Base-by-base conservation (phyloP, 2,329 filamentous ascomycete genomes). In the Pyrenophora seminiperda region DNA sequence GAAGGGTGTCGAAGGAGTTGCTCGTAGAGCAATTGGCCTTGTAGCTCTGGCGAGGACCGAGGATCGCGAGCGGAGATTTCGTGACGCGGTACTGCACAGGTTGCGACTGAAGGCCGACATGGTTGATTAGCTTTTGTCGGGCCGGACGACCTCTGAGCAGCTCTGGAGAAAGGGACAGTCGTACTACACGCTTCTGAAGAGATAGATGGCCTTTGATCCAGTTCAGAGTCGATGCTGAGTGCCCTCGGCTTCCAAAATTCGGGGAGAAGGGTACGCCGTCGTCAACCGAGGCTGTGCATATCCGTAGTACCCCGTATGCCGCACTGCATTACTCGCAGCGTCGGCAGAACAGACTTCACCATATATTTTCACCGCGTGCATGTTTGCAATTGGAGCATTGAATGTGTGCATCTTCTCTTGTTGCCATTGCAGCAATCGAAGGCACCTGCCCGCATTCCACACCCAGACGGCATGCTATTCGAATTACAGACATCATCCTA, bases 41-140 rank as follows among this genome's bases (percentile, higher is more conserved):
- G 66, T 42, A 51, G 71, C 65, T 71, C 66, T 72, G 58, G 61
- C 65, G 56, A 60, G 54, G 56, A 71, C 38, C 56, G 52, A 54
- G 31, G 68, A 66, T 37, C 68, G 65, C 52, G 71, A 68, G 56
- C 72, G 69, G 41, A 73, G 61, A 42, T 67, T 62, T 57, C 71
- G 69, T 53, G 70, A 68, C 50, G 71, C 71, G 55, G 70, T 66
- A 59, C 64, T 69, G 68, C 68, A 73, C 53, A 75, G 58, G 59
- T 68, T 73, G 65, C 72, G 72, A 70, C 71, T 73, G 69, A 74
- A 70, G 66, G 71, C 64, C 65, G 72, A 73, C 72, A 74, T 74
- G 56, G 44, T 66, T 60, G 59, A 71, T 73, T 72, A 70, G 70
- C 70, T 67, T 67, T 57, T 63, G 60, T 50, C 61, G 67, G 61